Base-by-base conservation (phyloP, 306 rosid species). In the Dryas octopetala region DNA sequence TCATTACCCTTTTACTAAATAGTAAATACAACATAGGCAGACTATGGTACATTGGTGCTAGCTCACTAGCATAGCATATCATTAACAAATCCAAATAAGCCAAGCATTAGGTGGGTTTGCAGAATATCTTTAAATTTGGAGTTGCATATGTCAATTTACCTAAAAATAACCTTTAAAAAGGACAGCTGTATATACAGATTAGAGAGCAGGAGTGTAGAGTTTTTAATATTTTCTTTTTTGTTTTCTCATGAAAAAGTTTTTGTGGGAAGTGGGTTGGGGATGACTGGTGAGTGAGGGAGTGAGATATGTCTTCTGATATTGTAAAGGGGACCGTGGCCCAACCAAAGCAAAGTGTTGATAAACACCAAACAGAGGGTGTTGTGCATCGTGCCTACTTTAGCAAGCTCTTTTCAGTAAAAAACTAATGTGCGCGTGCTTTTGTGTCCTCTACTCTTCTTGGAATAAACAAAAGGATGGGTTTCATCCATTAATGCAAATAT, bases 391-490 rank as follows among this genome's bases (percentile, higher is more conserved):
- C 44, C 60, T 10, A 41, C 86, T 78, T 74, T 70, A 47, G 60
- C 62, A 47, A 41, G 9, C 14, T 26, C 66, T 67, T 68, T 62
- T 49, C 53, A 13, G 71, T 43, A 5, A 26, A 68, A 52, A 63
- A 75, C 74, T 55, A 76, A 10, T 19, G 38, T 40, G 49, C 74
- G 80, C 86, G 53, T 77, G 80, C 83, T 28, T 57, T 19, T 73
- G 58, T 14, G 55, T 72, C 50, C 28, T 58, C 57, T 58, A 45
- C 41, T 58, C 6, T 51, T 55, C 74, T 83, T 38, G 74, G 86
- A 16, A 40, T 9, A 49, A 41, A 49, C 57, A 74, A 66, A 14
- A 62, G 28, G 17, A 47, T n/a, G 57, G 57, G 17, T 68, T 15
- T 16, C 26, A 50, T 62, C 23, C 54, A 23, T 46, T 62, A 69